Evolutionary conservation across 2,329 filamentous ascomycete species (phyloP), one percentile per base, ranked within the genome.

Genomic region (Grosmannia serpens): DNA sequence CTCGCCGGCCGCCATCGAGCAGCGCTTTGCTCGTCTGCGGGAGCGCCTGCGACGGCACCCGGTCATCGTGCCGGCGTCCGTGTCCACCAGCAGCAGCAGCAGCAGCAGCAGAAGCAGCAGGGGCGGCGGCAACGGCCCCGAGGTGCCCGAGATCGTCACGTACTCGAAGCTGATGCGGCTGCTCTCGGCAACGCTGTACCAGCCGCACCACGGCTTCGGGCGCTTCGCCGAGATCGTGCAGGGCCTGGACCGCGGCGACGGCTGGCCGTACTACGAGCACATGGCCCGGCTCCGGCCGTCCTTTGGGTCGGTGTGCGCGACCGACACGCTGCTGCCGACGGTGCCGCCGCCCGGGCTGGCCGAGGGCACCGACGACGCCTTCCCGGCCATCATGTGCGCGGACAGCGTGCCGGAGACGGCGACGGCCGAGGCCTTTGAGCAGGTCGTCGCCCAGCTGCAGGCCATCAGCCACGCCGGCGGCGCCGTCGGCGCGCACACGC

Each of bases 121-220:
- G 10, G 15, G 20, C n/a, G 38, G 38, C n/a, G 54, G 15, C 29
- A 3, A 4, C 57, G 72, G 71, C 0, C 71, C 74, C 0, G 71
- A 71, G 24, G 68, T 79, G 31, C 77, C 78, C 0, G 69, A 74
- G 59, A 64, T 81, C n/a, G 67, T 82, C 56, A 80, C 77, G 2
- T 79, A 78, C 69, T 75, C 73, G 41, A 72, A 73, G 55, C 62
- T 81, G 41, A 75, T 76, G 63, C 66, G 68, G 9, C 67, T 78
- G 10, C 71, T 77, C 20, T 71, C 73, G 6, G 67, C 69, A 2
- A 67, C 70, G 2, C 64, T 80, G 29, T 81, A 81, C 64, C 68
- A 69, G 46, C 78, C 78, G 1, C 69, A 77, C 8, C 62, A 63
- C 55, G 66, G 66, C 47, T 78, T 79, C 60, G 68, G 69, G 26